These are phyloP conservation scores for Hirschioporus abietinus DNA, from an alignment of 768 basidiomycete genomes.

Conservation along the genomic window DNA sequence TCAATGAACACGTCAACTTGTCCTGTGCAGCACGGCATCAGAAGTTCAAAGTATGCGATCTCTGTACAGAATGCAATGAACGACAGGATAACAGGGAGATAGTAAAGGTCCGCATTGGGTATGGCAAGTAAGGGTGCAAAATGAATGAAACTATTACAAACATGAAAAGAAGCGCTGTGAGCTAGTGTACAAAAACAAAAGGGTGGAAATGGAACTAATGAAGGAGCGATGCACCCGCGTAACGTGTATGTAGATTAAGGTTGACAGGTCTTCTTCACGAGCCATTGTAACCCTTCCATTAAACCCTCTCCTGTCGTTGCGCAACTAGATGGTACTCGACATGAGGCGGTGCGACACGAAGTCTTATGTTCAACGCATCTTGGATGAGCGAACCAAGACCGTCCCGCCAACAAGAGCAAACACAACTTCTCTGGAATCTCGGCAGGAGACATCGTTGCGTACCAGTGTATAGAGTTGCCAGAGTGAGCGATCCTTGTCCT, in stretches of 20 bases:
- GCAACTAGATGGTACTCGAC: slow-evolving; percentile 49
- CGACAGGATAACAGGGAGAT: not conserved
- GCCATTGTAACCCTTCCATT: slow-evolving; percentile 96
- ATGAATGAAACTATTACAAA: not conserved
- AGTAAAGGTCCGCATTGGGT: not conserved
- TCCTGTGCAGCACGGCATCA: too few species aligned
- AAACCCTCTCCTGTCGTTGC: slow-evolving; percentile 96
- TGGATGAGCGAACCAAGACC: slow-evolving; percentile 99
- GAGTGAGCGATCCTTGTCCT: slow-evolving; percentile 97
- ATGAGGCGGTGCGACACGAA: not conserved
- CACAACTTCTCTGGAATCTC: slow-evolving; percentile 97
- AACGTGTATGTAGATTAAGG: slow-evolving; percentile 33
- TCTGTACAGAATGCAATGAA: too few species aligned
- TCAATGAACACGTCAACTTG: too few species aligned
- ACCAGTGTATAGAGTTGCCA: slow-evolving; percentile 99
- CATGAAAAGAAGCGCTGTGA: not conserved
- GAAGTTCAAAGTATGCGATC: too few species aligned
- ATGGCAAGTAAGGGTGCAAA: not conserved
- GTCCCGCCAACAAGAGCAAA: slow-evolving; percentile 90
- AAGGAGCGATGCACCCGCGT: not conserved
- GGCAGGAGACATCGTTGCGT: slow-evolving; percentile 99
- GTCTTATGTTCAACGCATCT: slow-evolving; percentile 49
- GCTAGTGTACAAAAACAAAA: not conserved
- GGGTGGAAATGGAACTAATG: not conserved
- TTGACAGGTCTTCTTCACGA: slow-evolving; percentile 84